phyloP scores from a whole-genome alignment of 768 basidiomycete species.

The Sporobolomyces phaffii region DNA sequence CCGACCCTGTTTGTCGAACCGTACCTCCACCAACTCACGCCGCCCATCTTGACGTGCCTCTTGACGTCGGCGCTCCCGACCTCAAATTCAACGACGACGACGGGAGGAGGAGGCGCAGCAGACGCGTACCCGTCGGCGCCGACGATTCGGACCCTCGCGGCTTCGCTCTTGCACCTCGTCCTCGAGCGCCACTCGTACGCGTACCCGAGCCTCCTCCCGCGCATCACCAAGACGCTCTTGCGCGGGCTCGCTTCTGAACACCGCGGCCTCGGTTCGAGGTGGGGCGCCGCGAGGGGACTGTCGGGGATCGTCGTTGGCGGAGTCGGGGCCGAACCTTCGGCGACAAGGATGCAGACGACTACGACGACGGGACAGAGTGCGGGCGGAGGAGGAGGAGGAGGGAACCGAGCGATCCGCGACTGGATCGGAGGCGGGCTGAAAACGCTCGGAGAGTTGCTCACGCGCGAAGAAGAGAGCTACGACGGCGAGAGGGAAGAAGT shows the following conservation, averaged over 20 bases:
- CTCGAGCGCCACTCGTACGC: slow-evolving; percentile 78
- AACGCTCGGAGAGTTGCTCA: slow-evolving; percentile 44
- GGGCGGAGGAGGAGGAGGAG: neutral
- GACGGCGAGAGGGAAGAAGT: slow-evolving; percentile 36
- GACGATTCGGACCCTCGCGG: slow-evolving; percentile 65
- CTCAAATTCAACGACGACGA: slow-evolving; percentile 47
- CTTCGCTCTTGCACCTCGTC: slow-evolving; percentile 75
- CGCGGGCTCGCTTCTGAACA: slow-evolving; percentile 62
- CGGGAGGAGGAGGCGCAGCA: neutral
- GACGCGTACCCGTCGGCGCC: slow-evolving; percentile 25
- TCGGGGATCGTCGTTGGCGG: slow-evolving; percentile 18
- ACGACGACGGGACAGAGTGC: neutral
- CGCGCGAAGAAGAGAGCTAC: slow-evolving; percentile 33
- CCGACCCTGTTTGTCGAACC: slow-evolving; percentile 87
- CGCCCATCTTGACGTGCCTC: slow-evolving; percentile 82
- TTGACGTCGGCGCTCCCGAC: slow-evolving; percentile 70
- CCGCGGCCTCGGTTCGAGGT: slow-evolving; percentile 60
- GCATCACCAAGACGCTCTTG: slow-evolving; percentile 88
- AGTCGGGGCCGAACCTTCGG: slow-evolving; percentile 33
- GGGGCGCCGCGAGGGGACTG: slow-evolving; percentile 83
- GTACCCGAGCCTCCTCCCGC: slow-evolving; percentile 76
- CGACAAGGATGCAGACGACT: slow-evolving; percentile 34
- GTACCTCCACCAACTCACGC: slow-evolving; percentile 94
- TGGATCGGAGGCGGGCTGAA: slow-evolving; percentile 41
- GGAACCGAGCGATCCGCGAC: slow-evolving; percentile 29